These are phyloP conservation scores for Chaetomiaceae sp. DNA, from an alignment of 2,329 filamentous ascomycete species.

Conservation along the genomic window DNA sequence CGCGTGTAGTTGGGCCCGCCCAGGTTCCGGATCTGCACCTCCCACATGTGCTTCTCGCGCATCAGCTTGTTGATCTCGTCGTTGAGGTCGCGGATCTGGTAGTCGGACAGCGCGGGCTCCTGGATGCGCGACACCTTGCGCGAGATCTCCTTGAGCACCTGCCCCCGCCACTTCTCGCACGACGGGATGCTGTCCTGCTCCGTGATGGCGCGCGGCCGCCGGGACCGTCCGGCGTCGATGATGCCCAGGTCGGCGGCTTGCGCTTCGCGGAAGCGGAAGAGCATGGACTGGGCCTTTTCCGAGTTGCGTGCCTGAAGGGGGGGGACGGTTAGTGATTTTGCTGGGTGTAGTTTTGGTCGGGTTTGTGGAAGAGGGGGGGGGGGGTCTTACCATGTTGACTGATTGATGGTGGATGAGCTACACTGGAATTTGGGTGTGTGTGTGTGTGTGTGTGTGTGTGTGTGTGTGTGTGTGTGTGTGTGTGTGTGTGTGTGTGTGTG, in stretches of 20 bases:
- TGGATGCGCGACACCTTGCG: slow-evolving; percentile 97
- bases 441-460: too few species aligned
- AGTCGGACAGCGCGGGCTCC: slow-evolving; percentile 85
- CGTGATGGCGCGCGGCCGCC: slow-evolving; percentile 87
- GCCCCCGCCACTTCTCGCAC: slow-evolving; percentile 97
- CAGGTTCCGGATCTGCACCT: slow-evolving; percentile 89
- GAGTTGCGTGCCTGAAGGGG: slow-evolving; percentile 77
- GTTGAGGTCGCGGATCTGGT: slow-evolving; percentile 94
- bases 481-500: too few species aligned
- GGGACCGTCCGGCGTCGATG: slow-evolving; percentile 84
- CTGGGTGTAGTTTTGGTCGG: too few species aligned
- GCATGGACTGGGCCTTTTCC: slow-evolving; percentile 99
- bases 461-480: too few species aligned
- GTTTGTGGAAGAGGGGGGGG: too few species aligned
- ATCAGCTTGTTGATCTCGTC: slow-evolving; percentile 99
- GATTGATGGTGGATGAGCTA: neutral
- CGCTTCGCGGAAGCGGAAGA: slow-evolving; percentile 97
- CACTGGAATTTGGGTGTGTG: too few species aligned
- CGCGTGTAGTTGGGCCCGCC: slow-evolving; percentile 98
- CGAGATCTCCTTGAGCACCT: slow-evolving; percentile 94
- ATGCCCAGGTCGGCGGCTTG: slow-evolving; percentile 95
- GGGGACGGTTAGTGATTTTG: slow-evolving; percentile 1
- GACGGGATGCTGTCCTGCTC: slow-evolving; percentile 76
- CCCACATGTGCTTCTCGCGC: slow-evolving; percentile 99
- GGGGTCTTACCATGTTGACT: slow-evolving; percentile 20